Conservation (phyloP, 2,329 filamentous ascomycete genomes). For the Mollisia scopiformis region DNA sequence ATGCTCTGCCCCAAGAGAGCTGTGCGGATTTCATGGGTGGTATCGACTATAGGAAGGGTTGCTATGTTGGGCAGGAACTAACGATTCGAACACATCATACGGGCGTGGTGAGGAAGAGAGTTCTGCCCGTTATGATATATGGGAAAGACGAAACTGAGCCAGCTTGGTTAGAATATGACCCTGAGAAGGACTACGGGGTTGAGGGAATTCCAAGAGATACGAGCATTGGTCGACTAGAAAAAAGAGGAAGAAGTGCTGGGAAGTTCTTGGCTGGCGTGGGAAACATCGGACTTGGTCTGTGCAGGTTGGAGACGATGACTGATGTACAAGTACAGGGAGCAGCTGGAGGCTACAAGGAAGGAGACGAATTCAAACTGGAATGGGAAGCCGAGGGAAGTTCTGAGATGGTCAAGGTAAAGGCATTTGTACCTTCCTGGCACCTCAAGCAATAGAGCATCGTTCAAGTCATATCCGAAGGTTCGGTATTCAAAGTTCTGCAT, state of each 20-base stretch:
- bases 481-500: not conserved
- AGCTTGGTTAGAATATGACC: slow-evolving; percentile 50
- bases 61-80: slow-evolving; percentile 95
- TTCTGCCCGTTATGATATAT: slow-evolving; percentile 81
- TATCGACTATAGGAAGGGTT: slow-evolving; percentile 94
- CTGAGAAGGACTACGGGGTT: slow-evolving; percentile 34
- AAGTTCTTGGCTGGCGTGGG: slow-evolving; percentile 81
- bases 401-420: slow-evolving; percentile 64
- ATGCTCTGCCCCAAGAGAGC: slow-evolving; percentile 81
- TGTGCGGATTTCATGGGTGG: slow-evolving; percentile 87
- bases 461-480: not conserved
- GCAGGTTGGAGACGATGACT: slow-evolving; percentile 89
- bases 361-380: slow-evolving; percentile 50
- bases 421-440: slow-evolving; percentile 82
- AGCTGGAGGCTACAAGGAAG: slow-evolving; percentile 51
- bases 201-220: slow-evolving; percentile 41
- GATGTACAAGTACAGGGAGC: slow-evolving; percentile 72
- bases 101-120: slow-evolving; percentile 88
- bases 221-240: slow-evolving; percentile 54
- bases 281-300: slow-evolving; percentile 85
- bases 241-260: slow-evolving; percentile 72
- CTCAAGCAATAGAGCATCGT: slow-evolving; percentile 29
- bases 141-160: slow-evolving; percentile 44
- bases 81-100: slow-evolving; percentile 95
- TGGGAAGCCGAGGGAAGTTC: slow-evolving; percentile 43